Evolutionary conservation across 306 rosid species (phyloP).

Genomic region (Dryas octopetala): DNA sequence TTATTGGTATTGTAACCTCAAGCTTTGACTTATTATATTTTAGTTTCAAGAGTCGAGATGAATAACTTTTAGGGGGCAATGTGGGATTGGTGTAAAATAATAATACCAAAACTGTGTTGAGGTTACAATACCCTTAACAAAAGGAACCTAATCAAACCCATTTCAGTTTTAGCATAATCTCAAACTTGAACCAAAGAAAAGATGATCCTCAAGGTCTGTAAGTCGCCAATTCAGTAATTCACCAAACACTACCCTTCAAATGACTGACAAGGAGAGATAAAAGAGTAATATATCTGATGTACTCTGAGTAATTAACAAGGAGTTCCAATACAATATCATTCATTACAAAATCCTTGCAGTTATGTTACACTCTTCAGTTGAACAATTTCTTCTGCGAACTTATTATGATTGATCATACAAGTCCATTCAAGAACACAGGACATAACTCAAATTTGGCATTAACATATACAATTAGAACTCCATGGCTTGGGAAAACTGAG

Average conservation of each 20-base stretch:
- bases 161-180: neutral
- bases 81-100: neutral
- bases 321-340: too few relatives aligned
- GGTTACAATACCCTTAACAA: neutral
- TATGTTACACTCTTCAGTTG: neutral
- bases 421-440: slow-evolving; percentile 3
- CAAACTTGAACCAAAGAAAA: neutral
- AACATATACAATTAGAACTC: slow-evolving; percentile 15
- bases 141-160: neutral
- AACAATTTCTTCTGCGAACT: slow-evolving; percentile 5
- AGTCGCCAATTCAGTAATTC: neutral
- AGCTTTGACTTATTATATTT: too few relatives aligned
- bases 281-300: neutral
- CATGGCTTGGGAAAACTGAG: neutral
- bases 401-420: slow-evolving; percentile 21
- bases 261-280: neutral
- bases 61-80: too few relatives aligned
- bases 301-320: too few relatives aligned
- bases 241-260: neutral
- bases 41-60: too few relatives aligned
- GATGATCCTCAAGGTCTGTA: neutral
- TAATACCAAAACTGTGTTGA: neutral
- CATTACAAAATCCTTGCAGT: neutral
- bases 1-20: too few relatives aligned
- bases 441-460: slow-evolving; percentile 9